Evolutionary conservation across 2,329 filamentous ascomycete species (phyloP).

Genomic region (Ophiobolus disseminans): DNA sequence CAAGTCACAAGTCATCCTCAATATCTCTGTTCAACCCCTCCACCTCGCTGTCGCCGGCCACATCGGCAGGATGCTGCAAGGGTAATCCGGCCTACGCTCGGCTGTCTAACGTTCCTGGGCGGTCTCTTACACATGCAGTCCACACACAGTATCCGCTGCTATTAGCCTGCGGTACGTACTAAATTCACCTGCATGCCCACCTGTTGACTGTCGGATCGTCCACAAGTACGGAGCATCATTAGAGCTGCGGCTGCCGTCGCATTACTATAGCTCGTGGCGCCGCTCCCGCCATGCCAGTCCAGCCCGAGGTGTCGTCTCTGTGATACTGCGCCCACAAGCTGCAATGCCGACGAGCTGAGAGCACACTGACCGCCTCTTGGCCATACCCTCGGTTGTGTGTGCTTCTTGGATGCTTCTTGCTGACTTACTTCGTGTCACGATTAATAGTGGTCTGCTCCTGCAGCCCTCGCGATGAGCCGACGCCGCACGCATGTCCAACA

Average conservation of each 20-base stretch:
- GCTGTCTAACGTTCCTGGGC: slow-evolving; percentile 34
- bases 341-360: background rate
- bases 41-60: slow-evolving; percentile 26
- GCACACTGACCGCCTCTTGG: slow-evolving; percentile 5
- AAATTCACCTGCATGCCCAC: background rate
- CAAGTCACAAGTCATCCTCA: slow-evolving; percentile 10
- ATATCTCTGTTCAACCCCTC: background rate
- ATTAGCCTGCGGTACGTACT: slow-evolving; percentile 19
- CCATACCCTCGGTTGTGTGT: slow-evolving; percentile 3
- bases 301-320: too few species aligned
- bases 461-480: slow-evolving; percentile 13
- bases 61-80: slow-evolving; percentile 38
- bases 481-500: background rate
- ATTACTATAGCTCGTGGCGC: too few species aligned
- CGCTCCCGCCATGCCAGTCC: too few species aligned
- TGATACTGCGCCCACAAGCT: background rate
- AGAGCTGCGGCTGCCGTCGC: background rate
- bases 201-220: background rate
- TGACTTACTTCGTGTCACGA: slow-evolving; percentile 21
- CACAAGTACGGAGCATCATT: background rate
- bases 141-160: slow-evolving; percentile 25
- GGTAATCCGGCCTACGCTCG: slow-evolving; percentile 31
- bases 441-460: slow-evolving; percentile 1
- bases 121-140: slow-evolving; percentile 27
- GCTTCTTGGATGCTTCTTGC: slow-evolving; percentile 22